Evolutionary conservation across 2,329 filamentous ascomycete species (phyloP).

Genomic region (Pseudocercospora vitis): DNA sequence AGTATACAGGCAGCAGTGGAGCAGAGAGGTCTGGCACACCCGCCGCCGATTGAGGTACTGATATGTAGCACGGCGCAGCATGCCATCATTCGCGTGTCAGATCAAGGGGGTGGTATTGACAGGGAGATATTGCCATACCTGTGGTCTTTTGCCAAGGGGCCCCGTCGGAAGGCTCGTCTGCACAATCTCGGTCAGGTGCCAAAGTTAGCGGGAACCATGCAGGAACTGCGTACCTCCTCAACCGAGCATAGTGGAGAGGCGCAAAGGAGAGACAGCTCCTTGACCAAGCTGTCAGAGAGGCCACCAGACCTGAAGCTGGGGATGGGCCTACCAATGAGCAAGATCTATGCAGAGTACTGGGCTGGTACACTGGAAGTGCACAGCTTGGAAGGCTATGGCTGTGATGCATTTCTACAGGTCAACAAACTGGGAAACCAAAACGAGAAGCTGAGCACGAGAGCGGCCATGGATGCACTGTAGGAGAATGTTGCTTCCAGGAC

Average conservation of each 20-base stretch:
- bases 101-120: constrained; percentile 89
- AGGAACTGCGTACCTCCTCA: constrained; percentile 52
- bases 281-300: constrained; percentile 76
- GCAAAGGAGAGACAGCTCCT: constrained; percentile 60
- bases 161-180: constrained; percentile 73
- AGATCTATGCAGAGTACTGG: constrained; percentile 98
- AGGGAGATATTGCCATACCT: constrained; percentile 81
- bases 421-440: constrained; percentile 97
- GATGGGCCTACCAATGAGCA: constrained; percentile 89
- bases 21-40: constrained; percentile 51
- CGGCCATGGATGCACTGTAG: constrained; percentile 49
- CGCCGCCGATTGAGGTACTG: constrained; percentile 87
- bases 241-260: constrained; percentile 24
- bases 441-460: constrained; percentile 72
- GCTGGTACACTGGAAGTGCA: constrained; percentile 88
- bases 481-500: no score
- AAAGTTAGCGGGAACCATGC: constrained; percentile 87
- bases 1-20: constrained; percentile 92
- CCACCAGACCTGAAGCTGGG: constrained; percentile 85
- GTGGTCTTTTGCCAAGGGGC: constrained; percentile 96
- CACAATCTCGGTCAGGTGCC: constrained; percentile 84
- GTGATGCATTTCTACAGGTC: constrained; percentile 94
- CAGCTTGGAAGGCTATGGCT: constrained; percentile 91
- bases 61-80: constrained; percentile 93
- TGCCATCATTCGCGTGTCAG: constrained; percentile 93